Conservation (phyloP, 306 rosid species). For the Geum urbanum region DNA sequence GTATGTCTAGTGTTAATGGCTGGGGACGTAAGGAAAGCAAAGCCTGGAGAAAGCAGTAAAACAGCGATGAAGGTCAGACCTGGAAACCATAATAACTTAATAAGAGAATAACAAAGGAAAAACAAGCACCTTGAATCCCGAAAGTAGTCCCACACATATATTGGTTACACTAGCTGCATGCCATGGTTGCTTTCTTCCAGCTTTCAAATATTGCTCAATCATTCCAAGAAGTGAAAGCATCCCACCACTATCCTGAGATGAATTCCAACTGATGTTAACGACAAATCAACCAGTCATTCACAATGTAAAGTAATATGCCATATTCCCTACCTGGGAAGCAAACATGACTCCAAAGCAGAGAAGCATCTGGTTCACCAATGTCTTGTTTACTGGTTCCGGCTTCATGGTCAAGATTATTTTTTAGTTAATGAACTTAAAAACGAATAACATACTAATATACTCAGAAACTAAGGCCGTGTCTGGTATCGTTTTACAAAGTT, state of each 20-base stretch:
- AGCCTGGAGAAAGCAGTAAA: constrained; percentile 47
- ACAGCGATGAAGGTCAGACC: constrained; percentile 23
- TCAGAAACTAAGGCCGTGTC: too few relatives aligned
- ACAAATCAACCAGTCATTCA: constrained; percentile 9
- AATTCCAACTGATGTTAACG: constrained; percentile 31
- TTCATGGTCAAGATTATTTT: constrained; percentile 49
- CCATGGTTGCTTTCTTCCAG: constrained; percentile 90
- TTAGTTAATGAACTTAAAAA: constrained; percentile 32
- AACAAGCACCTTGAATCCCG: constrained; percentile 78
- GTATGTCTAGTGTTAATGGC: constrained; percentile 63
- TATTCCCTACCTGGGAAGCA: constrained; percentile 80
- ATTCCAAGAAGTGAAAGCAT: constrained; percentile 83
- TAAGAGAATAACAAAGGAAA: constrained; percentile 13
- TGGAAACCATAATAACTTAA: background rate
- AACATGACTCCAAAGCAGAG: constrained; percentile 78
- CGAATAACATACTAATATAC: background rate
- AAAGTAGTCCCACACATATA: constrained; percentile 82
- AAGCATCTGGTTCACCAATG: constrained; percentile 97
- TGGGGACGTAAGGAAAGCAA: constrained; percentile 65
- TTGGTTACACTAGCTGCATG: constrained; percentile 81
- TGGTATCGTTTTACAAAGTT: too few relatives aligned
- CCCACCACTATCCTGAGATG: constrained; percentile 72
- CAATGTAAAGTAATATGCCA: constrained; percentile 23
- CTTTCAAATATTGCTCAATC: constrained; percentile 86
- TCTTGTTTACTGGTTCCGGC: constrained; percentile 95